Conservation (phyloP, 495 filamentous ascomycete genomes). For the Delitschia confertaspora region DNA sequence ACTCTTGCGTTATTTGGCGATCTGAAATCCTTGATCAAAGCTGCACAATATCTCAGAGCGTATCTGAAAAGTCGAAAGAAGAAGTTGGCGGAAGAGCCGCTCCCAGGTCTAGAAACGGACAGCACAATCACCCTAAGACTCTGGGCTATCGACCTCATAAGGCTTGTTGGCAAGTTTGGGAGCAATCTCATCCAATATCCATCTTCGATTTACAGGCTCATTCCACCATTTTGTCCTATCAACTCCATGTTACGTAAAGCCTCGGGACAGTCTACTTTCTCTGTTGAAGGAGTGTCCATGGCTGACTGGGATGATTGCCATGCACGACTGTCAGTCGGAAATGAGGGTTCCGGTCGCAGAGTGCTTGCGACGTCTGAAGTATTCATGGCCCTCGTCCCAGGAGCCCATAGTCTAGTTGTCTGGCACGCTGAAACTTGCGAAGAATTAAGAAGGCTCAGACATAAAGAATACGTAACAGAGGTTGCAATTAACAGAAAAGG, state of each 20-base stretch:
- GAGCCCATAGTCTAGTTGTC: background rate
- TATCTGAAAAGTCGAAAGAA: constrained; percentile 1
- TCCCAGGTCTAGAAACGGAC: constrained; percentile 2
- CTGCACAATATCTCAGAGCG: constrained; percentile 5
- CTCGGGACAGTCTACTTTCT: background rate
- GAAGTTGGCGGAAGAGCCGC: background rate
- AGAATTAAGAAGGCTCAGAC: background rate
- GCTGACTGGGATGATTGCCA: constrained; percentile 28
- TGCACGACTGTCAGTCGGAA: constrained; percentile 18
- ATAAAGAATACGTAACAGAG: background rate
- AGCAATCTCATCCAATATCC: background rate
- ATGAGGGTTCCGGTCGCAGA: constrained; percentile 4
- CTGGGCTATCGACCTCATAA: constrained; percentile 10
- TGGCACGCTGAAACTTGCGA: constrained; percentile 8
- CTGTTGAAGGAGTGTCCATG: constrained; percentile 17
- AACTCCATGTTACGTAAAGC: background rate
- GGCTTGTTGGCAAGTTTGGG: constrained; percentile 10
- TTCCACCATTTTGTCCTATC: constrained; percentile 8
- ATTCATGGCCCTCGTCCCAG: constrained; percentile 8
- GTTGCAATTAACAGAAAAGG: constrained; percentile 1
- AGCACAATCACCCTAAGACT: constrained; percentile 2
- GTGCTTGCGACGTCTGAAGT: constrained; percentile 7
- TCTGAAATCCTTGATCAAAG: constrained; percentile 4
- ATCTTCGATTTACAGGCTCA: constrained; percentile 4
- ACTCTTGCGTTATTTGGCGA: constrained; percentile 4